Conservation (phyloP, 768 basidiomycete species). For the Suillus subluteus region DNA sequence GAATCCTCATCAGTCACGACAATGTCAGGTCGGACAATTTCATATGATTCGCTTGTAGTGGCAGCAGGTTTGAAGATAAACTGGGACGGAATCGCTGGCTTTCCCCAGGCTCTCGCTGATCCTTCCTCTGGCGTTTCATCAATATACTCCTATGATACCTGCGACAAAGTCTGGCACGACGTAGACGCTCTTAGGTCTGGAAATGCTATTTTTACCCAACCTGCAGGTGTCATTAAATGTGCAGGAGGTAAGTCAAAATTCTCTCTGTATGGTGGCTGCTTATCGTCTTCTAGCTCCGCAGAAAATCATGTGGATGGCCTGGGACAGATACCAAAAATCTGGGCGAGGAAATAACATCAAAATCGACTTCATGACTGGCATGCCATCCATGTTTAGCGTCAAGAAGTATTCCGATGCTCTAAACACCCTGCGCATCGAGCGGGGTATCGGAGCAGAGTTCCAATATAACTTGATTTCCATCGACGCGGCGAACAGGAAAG, state of each 20-base stretch:
- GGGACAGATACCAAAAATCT: slow-evolving; percentile 76
- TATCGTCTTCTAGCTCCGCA: slow-evolving; percentile 60
- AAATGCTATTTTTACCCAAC: slow-evolving; percentile 93
- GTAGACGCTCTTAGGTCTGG: slow-evolving; percentile 77
- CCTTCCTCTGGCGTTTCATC: slow-evolving; percentile 82
- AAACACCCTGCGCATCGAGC: slow-evolving; percentile 72
- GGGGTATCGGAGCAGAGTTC: slow-evolving; percentile 82
- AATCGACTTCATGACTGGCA: slow-evolving; percentile 84
- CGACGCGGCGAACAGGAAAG: slow-evolving; percentile 69
- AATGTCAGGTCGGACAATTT: slow-evolving; percentile 64
- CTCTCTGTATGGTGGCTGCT: slow-evolving; percentile 9
- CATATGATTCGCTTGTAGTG: slow-evolving; percentile 88
- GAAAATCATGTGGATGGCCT: slow-evolving; percentile 98
- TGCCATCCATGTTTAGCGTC: slow-evolving; percentile 96
- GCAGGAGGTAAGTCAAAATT: slow-evolving; percentile 65
- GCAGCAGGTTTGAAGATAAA: slow-evolving; percentile 89
- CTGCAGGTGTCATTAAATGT: slow-evolving; percentile 91
- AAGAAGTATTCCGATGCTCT: slow-evolving; percentile 95
- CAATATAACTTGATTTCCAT: slow-evolving; percentile 81
- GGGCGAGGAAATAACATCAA: slow-evolving; percentile 59
- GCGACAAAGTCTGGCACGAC: slow-evolving; percentile 87
- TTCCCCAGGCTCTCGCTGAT: slow-evolving; percentile 77
- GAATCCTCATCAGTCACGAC: slow-evolving; percentile 74
- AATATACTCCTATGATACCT: slow-evolving; percentile 89
- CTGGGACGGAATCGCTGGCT: slow-evolving; percentile 73